phyloP scores from a whole-genome alignment of 1,284 basidiomycete genomes.

The Phenoliferia sp. region DNA sequence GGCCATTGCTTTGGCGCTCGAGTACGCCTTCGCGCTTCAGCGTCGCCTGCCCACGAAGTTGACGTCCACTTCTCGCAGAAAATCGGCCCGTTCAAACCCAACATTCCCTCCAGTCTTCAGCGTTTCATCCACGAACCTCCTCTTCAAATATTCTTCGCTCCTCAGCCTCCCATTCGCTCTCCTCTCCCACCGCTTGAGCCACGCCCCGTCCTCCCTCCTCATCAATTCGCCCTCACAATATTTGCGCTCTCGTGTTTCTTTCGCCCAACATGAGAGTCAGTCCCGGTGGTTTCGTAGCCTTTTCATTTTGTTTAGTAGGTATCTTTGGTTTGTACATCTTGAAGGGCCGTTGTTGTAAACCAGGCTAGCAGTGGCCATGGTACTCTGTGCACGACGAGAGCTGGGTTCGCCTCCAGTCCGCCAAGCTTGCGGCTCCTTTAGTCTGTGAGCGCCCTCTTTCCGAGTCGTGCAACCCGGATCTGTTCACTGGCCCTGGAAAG shows the following conservation, averaged over 20 bases:
- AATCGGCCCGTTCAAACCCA: neutral
- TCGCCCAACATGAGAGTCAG: slow-evolving; percentile 70
- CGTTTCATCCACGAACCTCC: slow-evolving; percentile 44
- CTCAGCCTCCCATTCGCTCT: slow-evolving; percentile 48
- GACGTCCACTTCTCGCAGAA: neutral
- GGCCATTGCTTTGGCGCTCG: slow-evolving; percentile 54
- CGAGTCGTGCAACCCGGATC: no score
- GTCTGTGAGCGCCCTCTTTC: neutral
- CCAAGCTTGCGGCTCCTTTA: no score
- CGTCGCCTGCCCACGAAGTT: neutral
- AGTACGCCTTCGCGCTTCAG: neutral
- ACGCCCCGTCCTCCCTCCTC: slow-evolving; percentile 17
- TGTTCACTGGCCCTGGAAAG: no score
- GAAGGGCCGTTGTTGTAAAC: slow-evolving; percentile 16
- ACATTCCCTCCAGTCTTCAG: slow-evolving; percentile 11
- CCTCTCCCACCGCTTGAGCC: slow-evolving; percentile 35
- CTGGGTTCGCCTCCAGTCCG: no score
- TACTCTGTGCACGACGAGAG: neutral
- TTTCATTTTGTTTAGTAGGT: slow-evolving; percentile 74
- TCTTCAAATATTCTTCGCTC: slow-evolving; percentile 59
- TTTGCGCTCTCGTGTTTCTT: slow-evolving; percentile 58
- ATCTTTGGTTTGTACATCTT: slow-evolving; percentile 90
- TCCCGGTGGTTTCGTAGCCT: slow-evolving; percentile 86
- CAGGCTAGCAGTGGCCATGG: neutral
- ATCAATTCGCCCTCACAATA: slow-evolving; percentile 46